These are phyloP conservation scores for Penicillium frequentans DNA, from an alignment of 2,329 filamentous ascomycete species.

Conservation along the genomic window DNA sequence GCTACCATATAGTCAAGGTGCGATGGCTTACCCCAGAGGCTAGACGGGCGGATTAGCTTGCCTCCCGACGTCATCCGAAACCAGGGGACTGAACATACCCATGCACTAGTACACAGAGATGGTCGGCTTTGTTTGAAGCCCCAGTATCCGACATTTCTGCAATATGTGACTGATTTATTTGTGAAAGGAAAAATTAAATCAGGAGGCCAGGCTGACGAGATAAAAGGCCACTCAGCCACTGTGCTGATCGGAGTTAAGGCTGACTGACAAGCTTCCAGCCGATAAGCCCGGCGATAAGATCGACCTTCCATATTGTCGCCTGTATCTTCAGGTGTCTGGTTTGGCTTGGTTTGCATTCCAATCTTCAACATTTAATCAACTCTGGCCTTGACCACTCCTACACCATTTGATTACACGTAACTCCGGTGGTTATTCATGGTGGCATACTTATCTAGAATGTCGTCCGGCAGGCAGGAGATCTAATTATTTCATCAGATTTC, in stretches of 20 bases:
- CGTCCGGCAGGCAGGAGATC: too few relatives aligned
- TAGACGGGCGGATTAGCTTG: conserved; percentile 26
- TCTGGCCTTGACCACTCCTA: neutral
- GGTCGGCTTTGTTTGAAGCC: conserved; percentile 39
- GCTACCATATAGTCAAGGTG: conserved; percentile 58
- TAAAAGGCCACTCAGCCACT: neutral
- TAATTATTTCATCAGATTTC: neutral
- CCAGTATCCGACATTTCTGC: conserved; percentile 7
- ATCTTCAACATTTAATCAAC: neutral
- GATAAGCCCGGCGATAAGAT: conserved; percentile 1
- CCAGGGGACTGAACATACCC: conserved; percentile 45
- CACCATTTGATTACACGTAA: neutral
- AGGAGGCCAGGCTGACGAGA: neutral
- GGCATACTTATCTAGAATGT: neutral
- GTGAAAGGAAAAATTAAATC: neutral
- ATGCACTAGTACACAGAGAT: conserved; percentile 63
- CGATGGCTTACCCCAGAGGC: conserved; percentile 61
- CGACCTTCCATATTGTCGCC: neutral
- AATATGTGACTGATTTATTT: neutral
- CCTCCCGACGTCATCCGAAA: conserved; percentile 10
- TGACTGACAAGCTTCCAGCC: neutral
- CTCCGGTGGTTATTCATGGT: neutral
- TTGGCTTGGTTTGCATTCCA: conserved; percentile 2
- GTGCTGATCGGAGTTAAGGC: conserved; percentile 13
- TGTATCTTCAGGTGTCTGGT: neutral